Percentiles rank a stretch among this genome's conserved stretches.
These are phyloP conservation scores for Nakazawaea pomicola DNA, from an alignment of 805 yeast species.

Conservation along the genomic window DNA sequence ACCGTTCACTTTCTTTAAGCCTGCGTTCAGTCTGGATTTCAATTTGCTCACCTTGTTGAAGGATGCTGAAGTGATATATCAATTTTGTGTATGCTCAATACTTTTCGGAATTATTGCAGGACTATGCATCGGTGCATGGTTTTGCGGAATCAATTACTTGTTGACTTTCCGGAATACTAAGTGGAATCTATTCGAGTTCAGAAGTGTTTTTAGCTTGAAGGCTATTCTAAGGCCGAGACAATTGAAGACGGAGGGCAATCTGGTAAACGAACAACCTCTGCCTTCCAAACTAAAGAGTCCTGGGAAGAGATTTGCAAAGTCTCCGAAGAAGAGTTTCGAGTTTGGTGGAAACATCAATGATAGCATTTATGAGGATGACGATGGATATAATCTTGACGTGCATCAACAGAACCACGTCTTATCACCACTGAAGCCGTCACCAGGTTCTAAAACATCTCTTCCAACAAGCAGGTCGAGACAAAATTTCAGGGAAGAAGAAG, in stretches of 20 bases:
- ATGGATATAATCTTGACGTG: constrained; percentile 5
- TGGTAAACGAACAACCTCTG: neutral
- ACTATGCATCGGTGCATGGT: constrained; percentile 7
- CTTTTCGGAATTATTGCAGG: no score
- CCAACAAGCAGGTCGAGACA: no score
- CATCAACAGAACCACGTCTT: neutral
- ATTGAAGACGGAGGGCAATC: constrained; percentile 2
- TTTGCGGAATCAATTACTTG: constrained; percentile 7
- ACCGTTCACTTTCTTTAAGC: constrained; percentile 3
- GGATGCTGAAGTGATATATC: constrained; percentile 7
- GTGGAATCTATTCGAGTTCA: neutral
- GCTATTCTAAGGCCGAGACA: no score
- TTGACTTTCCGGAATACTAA: constrained; percentile 7
- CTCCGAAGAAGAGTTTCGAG: neutral
- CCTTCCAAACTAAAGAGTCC: neutral
- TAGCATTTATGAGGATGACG: constrained; percentile 13
- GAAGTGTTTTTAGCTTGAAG: no score
- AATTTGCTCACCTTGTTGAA: neutral
- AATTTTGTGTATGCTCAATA: constrained; percentile 8
- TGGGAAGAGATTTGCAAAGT: neutral
- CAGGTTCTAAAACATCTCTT: neutral
- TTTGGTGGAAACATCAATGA: neutral
- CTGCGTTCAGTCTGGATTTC: neutral
- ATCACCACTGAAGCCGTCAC: neutral
- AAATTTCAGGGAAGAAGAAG: no score